Evolutionary conservation across 2,329 filamentous ascomycete species (phyloP).

Genomic region (Cladosporium sp.): DNA sequence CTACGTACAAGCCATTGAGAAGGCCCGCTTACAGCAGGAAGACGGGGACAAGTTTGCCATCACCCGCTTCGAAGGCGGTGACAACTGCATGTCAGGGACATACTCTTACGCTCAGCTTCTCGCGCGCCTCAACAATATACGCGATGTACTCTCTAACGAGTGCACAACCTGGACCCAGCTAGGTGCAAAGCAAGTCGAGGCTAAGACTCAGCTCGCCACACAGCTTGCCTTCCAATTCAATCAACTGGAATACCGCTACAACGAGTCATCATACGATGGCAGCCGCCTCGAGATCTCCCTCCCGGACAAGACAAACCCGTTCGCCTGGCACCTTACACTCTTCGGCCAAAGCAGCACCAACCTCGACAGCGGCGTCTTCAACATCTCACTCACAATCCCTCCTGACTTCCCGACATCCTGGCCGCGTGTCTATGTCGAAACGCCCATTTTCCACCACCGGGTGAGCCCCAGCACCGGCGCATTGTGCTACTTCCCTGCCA

Average conservation of each 20-base stretch:
- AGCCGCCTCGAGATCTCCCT: constrained; percentile 74
- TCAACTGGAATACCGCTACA: constrained; percentile 75
- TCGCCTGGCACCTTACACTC: constrained; percentile 84
- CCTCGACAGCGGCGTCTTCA: constrained; percentile 86
- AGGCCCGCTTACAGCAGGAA: constrained; percentile 62
- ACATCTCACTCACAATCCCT: constrained; percentile 76
- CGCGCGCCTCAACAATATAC: constrained; percentile 67
- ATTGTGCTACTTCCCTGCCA: constrained; percentile 75
- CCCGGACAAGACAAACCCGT: constrained; percentile 73
- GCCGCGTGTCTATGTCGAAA: constrained; percentile 78
- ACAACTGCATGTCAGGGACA: constrained; percentile 81
- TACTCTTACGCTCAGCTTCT: constrained; percentile 80
- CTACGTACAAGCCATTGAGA: constrained; percentile 71
- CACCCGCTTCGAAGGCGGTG: constrained; percentile 81
- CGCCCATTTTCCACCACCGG: constrained; percentile 82
- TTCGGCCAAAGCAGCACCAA: constrained; percentile 92
- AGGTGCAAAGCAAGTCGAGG: constrained; percentile 62
- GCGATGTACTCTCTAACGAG: constrained; percentile 70
- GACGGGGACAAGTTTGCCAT: constrained; percentile 66
- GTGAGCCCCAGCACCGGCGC: constrained; percentile 73
- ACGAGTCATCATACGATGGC: constrained; percentile 58
- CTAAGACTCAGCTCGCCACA: constrained; percentile 73
- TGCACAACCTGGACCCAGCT: constrained; percentile 68
- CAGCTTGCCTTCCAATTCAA: constrained; percentile 83
- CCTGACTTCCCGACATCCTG: constrained; percentile 85